These are phyloP conservation scores for Fusarium chuoi DNA, from an alignment of 2,329 filamentous ascomycete species.

Conservation along the genomic window DNA sequence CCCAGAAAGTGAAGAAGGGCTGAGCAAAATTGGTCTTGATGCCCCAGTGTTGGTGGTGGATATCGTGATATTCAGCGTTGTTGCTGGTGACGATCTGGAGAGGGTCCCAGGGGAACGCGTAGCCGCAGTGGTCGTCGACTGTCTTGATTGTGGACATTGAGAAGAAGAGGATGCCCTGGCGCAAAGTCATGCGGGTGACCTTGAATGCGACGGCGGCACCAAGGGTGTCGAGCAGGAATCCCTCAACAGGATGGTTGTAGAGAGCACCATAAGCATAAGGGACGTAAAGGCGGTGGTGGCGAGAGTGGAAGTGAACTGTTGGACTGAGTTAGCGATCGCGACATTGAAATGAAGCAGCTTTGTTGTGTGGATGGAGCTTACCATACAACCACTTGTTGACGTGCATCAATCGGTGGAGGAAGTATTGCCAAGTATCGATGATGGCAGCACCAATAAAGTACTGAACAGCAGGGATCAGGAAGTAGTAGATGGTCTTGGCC, in stretches of 20 bases:
- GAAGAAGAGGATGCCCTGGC: slow-evolving; percentile 92
- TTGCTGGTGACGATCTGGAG: slow-evolving; percentile 92
- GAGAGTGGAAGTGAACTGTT: slow-evolving; percentile 86
- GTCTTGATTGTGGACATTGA: slow-evolving; percentile 92
- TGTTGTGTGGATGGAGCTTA: slow-evolving; percentile 58
- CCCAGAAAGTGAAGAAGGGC: slow-evolving; percentile 97
- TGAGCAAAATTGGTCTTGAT: slow-evolving; percentile 96
- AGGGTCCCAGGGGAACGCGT: slow-evolving; percentile 94
- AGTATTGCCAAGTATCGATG: slow-evolving; percentile 98
- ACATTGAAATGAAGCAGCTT: neutral
- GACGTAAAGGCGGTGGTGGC: slow-evolving; percentile 96
- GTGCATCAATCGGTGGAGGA: slow-evolving; percentile 96
- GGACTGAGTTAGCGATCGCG: slow-evolving; percentile 10
- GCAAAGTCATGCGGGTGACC: slow-evolving; percentile 80
- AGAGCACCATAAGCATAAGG: slow-evolving; percentile 97
- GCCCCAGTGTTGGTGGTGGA: slow-evolving; percentile 98
- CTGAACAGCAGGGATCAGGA: slow-evolving; percentile 79
- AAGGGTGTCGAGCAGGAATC: slow-evolving; percentile 90
- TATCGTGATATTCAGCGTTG: slow-evolving; percentile 96
- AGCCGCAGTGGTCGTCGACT: slow-evolving; percentile 97
- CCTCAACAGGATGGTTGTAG: slow-evolving; percentile 96
- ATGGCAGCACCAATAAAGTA: slow-evolving; percentile 78
- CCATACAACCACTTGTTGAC: slow-evolving; percentile 97
- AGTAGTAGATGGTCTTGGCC: slow-evolving; percentile 83
- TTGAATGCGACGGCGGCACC: slow-evolving; percentile 89